Percentiles rank a stretch among this genome's conserved stretches.
Conservation (phyloP, 148 eudicot genomes). For the Heliosperma pusillum region DNA sequence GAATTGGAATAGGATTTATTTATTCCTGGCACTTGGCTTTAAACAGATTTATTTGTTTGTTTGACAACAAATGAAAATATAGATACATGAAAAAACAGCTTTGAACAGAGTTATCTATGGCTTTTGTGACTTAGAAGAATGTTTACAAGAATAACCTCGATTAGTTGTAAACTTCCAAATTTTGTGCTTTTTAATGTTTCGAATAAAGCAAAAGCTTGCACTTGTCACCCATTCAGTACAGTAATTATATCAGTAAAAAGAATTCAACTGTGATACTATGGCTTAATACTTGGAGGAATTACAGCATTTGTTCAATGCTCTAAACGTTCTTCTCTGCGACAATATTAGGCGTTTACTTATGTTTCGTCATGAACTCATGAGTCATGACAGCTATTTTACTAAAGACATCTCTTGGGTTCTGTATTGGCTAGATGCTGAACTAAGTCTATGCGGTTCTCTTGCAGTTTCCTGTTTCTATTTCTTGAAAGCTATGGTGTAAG, state of each 20-base stretch:
- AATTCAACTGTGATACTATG: not conserved
- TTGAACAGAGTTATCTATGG: slow-evolving; percentile 1
- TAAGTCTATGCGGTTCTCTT: slow-evolving; percentile 2
- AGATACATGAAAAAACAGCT: not conserved
- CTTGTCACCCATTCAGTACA: not conserved
- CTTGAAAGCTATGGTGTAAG: slow-evolving; percentile 96
- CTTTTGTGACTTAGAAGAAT: not conserved
- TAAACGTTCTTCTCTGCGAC: not conserved
- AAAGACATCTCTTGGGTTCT: not conserved
- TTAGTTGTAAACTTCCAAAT: not conserved
- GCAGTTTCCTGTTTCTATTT: slow-evolving; percentile 78
- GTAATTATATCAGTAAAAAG: not conserved
- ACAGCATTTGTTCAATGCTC: not conserved
- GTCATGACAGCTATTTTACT: not conserved
- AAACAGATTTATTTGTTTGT: not conserved
- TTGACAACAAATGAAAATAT: not conserved
- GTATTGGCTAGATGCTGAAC: not conserved
- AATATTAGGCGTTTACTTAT: not conserved
- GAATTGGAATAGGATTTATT: not conserved
- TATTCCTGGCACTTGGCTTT: not conserved
- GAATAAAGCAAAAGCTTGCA: not conserved
- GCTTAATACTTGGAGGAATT: not conserved
- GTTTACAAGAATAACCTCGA: not conserved
- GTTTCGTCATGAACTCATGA: not conserved
- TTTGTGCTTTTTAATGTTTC: no score